phyloP scores from a whole-genome alignment of 2,329 filamentous ascomycete species.

The Gaeumannomyces tritici region DNA sequence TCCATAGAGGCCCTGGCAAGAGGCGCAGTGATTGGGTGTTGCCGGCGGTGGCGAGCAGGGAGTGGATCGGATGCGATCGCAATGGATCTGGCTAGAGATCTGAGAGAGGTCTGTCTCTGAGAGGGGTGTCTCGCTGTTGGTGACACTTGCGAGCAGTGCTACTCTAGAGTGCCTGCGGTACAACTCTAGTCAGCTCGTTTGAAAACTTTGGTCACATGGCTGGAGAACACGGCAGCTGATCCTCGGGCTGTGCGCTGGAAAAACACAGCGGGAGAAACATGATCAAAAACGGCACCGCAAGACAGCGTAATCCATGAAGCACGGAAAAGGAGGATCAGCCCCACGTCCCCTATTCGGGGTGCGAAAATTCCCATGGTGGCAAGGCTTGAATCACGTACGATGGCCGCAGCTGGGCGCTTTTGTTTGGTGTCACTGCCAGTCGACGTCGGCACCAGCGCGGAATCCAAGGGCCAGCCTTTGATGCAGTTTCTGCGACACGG shows the following conservation, averaged over 20 bases:
- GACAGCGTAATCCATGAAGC: neutral
- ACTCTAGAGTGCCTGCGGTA: too few relatives aligned
- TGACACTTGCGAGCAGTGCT: too few relatives aligned
- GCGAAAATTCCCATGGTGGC: too few relatives aligned
- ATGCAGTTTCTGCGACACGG: conserved; percentile 1
- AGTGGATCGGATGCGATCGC: neutral
- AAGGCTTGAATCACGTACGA: neutral
- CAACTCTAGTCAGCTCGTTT: too few relatives aligned
- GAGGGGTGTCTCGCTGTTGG: neutral
- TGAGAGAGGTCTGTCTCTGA: neutral
- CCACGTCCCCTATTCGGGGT: neutral
- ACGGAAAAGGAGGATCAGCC: too few relatives aligned
- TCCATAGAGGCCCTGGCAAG: neutral
- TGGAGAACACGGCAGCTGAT: too few relatives aligned
- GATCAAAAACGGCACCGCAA: too few relatives aligned
- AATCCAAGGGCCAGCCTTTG: neutral
- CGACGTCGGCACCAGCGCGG: neutral
- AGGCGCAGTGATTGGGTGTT: neutral
- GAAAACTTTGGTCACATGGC: too few relatives aligned
- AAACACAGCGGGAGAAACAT: too few relatives aligned
- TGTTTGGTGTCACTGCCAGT: neutral
- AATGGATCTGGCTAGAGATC: neutral
- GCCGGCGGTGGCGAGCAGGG: too few relatives aligned
- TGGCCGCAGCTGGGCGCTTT: too few relatives aligned
- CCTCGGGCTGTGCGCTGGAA: too few relatives aligned